Evolutionary conservation across 2,329 filamentous ascomycete species (phyloP), one percentile per base, ranked within the genome.

Genomic region (Stemphylium beticola): DNA sequence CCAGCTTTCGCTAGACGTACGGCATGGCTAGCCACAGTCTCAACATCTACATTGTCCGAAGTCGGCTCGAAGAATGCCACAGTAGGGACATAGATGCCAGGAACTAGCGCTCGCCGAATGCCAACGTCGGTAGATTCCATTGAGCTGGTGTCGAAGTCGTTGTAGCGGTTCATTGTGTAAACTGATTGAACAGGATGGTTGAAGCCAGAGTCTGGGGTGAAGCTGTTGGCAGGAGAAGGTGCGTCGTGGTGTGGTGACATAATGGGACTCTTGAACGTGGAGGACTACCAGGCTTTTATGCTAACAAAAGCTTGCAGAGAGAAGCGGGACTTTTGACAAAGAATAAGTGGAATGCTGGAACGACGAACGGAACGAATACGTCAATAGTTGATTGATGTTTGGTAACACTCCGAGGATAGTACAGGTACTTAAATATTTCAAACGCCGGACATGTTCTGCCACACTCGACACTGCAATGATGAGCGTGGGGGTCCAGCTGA

Each of bases 1-100:
- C 90, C 90, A 24, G 88, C 85, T 51, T 82, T 74, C 41, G 89
- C 90, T n/a, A 93, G 85, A 65, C 87, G 85, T 47, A 90, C 83
- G 33, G 88, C 86, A 51, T 79, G 77, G 32, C 65, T 74, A 39
- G 69, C 69, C 31, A 70, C 74, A 10, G 76, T 78, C 32, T 74
- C 67, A 2, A 78, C 50, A 51, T 79, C 77, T 18, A 79, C 67
- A 20, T 76, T 74, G 49, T 79, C 77, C 40, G 72, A 74, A 39
- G 63, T 53, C 15, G 72, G 66, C 18, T 78, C 71, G 62, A 79
- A 79, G 66, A 79, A 79, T 12, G 77, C 76, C 12, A 78, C 72
- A 1, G 76, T 79, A 2, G 77, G 77, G 5, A 79, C 77, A 47
- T 79, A 79, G 61, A 79, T 74, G 41, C 77, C 76, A 14, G 76